Conservation (phyloP, 495 filamentous ascomycete species). For the Penicillium diatomitis region DNA sequence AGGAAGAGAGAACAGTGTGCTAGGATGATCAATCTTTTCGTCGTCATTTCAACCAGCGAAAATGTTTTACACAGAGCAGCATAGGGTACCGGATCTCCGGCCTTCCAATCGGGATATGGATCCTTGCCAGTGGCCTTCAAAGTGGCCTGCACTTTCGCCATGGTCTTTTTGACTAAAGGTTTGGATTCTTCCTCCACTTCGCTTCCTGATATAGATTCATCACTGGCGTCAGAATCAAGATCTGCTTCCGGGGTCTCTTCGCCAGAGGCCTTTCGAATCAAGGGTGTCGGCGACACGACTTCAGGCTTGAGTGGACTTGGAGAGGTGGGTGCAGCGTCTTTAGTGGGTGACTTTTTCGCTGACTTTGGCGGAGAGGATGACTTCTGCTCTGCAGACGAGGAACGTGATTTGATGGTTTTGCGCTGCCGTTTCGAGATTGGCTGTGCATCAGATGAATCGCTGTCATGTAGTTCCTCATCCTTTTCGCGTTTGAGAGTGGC, state of each 20-base stretch:
- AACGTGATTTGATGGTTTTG: constrained; percentile 11
- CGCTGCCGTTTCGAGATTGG: constrained; percentile 39
- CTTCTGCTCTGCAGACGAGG: constrained; percentile 2
- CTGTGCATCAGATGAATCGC: constrained; percentile 42
- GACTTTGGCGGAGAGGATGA: constrained; percentile 9
- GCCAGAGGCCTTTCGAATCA: constrained; percentile 24
- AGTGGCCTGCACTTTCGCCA: constrained; percentile 75
- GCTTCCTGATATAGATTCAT: constrained; percentile 41
- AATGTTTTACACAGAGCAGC: constrained; percentile 93
- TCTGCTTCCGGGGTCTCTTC: constrained; percentile 30
- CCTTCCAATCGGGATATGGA: constrained; percentile 89
- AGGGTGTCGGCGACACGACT: constrained; percentile 15
- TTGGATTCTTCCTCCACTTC: constrained; percentile 65
- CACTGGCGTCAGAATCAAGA: constrained; percentile 32
- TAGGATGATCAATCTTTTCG: constrained; percentile 77
- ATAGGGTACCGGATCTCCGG: constrained; percentile 83
- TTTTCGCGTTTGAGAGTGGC: constrained; percentile 32
- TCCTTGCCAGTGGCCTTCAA: constrained; percentile 58
- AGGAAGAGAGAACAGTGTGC: constrained; percentile 86
- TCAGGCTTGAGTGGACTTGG: constrained; percentile 2
- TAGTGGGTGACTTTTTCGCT: constrained; percentile 1
- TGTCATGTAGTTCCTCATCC: constrained; percentile 30
- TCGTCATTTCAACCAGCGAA: constrained; percentile 85
- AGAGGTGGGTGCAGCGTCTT: background rate
- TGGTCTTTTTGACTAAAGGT: constrained; percentile 64